These are phyloP conservation scores for Oryza australiensis DNA, from an alignment of 176 grass and related monocot species.

Conservation along the genomic window DNA sequence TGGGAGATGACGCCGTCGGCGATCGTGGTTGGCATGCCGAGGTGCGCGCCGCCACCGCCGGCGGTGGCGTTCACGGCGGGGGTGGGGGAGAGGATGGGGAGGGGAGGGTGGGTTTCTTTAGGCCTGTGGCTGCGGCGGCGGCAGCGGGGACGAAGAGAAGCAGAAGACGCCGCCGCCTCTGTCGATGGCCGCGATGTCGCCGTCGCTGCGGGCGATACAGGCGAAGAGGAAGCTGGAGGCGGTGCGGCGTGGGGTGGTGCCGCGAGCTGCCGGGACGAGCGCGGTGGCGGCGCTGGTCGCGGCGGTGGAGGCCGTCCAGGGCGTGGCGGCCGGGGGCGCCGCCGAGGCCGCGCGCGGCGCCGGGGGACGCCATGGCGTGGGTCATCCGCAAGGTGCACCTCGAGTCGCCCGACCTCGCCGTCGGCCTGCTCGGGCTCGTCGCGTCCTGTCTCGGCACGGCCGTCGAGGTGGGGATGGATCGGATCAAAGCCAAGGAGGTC, in stretches of 20 bases:
- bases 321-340: constrained; percentile 37
- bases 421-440: constrained; percentile 45
- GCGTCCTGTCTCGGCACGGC: constrained; percentile 40
- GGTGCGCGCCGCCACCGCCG: constrained; percentile 10
- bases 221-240: constrained; percentile 45
- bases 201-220: constrained; percentile 50
- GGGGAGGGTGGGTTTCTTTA: constrained; percentile 6
- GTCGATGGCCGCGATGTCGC: constrained; percentile 42
- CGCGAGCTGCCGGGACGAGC: constrained; percentile 31
- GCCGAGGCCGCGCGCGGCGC: constrained; percentile 39
- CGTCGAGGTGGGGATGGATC: constrained; percentile 36
- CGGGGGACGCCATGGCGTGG: constrained; percentile 48
- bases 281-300: constrained; percentile 49
- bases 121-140: constrained; percentile 14
- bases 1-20: constrained; percentile 41
- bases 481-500: constrained; percentile 13
- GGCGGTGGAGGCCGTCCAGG: constrained; percentile 43
- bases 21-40: constrained; percentile 42
- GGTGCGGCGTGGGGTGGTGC: constrained; percentile 41
- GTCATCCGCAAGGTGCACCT: constrained; percentile 52
- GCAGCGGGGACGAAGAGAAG: constrained; percentile 15
- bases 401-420: constrained; percentile 52
- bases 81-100: neutral
- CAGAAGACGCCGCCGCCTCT: neutral
- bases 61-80: constrained; percentile 20